A percentile compares a stretch with the other conserved stretches of the same genome.
Conservation (phyloP, 345 rosid genomes). For the Lepidium sativum region DNA sequence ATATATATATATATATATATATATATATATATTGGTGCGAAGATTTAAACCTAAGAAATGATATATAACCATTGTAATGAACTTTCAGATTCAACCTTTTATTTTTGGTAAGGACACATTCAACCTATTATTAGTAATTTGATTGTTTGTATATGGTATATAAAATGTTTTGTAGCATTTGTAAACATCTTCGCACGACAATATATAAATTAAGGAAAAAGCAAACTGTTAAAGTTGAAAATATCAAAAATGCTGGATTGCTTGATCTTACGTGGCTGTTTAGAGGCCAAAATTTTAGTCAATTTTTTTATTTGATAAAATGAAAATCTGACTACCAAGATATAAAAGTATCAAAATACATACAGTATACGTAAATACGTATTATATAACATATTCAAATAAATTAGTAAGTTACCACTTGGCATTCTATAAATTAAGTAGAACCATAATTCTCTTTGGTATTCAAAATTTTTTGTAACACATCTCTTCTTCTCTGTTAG, state of each 20-base stretch:
- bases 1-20: too few relatives aligned
- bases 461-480: not conserved
- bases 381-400: not conserved
- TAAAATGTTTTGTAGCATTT: not conserved
- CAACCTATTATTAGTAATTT: not conserved
- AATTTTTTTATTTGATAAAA: not conserved
- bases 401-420: not conserved
- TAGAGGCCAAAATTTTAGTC: not conserved
- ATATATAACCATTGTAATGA: too few relatives aligned
- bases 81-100: not conserved
- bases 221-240: not conserved
- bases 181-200: too few relatives aligned
- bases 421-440: conserved; percentile 4
- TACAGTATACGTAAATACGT: not conserved
- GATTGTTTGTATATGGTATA: not conserved
- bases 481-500: not conserved
- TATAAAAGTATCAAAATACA: not conserved
- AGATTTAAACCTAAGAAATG: too few relatives aligned
- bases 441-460: not conserved
- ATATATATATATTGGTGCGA: too few relatives aligned
- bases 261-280: not conserved
- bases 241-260: not conserved
- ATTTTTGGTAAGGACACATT: too few relatives aligned
- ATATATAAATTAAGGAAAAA: too few relatives aligned
- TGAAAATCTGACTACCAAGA: not conserved